Base-by-base conservation (phyloP, 352 stramenopile species). In the Pythium folliculosum region DNA sequence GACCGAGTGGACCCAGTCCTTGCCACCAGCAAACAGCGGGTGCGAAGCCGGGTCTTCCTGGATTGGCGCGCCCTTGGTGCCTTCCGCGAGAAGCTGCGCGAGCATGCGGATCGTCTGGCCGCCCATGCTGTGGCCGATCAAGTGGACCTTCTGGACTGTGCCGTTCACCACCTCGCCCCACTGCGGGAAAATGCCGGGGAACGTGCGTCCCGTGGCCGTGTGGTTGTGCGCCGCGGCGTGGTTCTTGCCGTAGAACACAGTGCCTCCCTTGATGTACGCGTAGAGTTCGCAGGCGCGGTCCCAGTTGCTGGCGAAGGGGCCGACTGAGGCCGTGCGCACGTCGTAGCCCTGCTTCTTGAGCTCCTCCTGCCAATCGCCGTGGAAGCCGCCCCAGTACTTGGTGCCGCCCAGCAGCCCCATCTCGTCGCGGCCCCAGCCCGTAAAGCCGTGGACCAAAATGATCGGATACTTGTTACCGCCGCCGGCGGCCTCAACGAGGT, bases 241-340 rank as follows among this genome's bases (percentile, higher is more conserved):
- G 49, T 73, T 70, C 1, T 43, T 35, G 21, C 77, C 77, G 56
- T 84, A 84, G 66, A 82, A 58, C 35, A 82, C 75, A 0, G 27
- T 60, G n/a, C 69, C 71, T 23, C 77, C 77, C 58, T 80, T 81
- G 60, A 84, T 80, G 37, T 76, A 66, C 44, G 77, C 75, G 67
- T 77, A 84, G 0, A 84, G 61, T 52, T 84, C 77, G 35, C 72
- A 82, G 19, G 75, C 77, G 40, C 77, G 77, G 56, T 84, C 77
- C 73, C 76, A 84, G 60, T 81, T 76, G 23, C 64, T 76, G 12
- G 69, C 72, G 55, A 84, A 60, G 25, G 73, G 73, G 38, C 73
- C 68, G 19, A 81, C 60, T 1, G 30, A 37, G 5, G 76, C 73
- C 25, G 65, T 77, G 47, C 47, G 40, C 23, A 79, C 72, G 23